These are phyloP conservation scores for Gryganskiella cystojenkinii DNA, from an alignment of 192 early-diverging fungal genomes.

Conservation along the genomic window DNA sequence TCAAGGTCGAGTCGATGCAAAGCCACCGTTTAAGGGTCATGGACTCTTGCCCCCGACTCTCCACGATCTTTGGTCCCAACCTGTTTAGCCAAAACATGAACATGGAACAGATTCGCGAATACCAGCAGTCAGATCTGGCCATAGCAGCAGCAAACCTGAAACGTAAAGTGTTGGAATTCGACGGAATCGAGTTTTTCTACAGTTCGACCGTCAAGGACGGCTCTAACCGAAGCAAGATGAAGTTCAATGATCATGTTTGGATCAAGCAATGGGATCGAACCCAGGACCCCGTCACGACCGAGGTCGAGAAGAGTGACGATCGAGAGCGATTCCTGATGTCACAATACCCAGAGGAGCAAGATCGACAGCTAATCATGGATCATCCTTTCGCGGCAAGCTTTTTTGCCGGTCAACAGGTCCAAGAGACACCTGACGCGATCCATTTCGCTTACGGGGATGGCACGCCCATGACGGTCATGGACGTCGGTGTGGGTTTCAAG, in stretches of 20 bases:
- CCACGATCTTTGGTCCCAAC: neutral
- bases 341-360: too few relatives aligned
- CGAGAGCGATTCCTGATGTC: neutral
- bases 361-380: slow-evolving; percentile 18
- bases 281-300: neutral
- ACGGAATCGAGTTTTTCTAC: slow-evolving; percentile 47
- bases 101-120: too few relatives aligned
- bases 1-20: slow-evolving; percentile 36
- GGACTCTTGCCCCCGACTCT: slow-evolving; percentile 31
- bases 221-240: too few relatives aligned
- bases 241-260: slow-evolving; percentile 41
- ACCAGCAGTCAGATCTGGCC: slow-evolving; percentile 1
- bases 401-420: slow-evolving; percentile 3
- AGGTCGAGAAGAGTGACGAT: neutral
- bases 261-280: slow-evolving; percentile 48
- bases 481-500: slow-evolving; percentile 22
- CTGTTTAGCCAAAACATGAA: too few relatives aligned
- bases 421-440: slow-evolving; percentile 24
- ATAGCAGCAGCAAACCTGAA: slow-evolving; percentile 17
- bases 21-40: slow-evolving; percentile 17
- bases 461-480: slow-evolving; percentile 1
- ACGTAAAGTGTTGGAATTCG: slow-evolving; percentile 13
- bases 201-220: slow-evolving; percentile 43
- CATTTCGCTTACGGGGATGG: slow-evolving; percentile 37
- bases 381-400: slow-evolving; percentile 32